Evolutionary conservation across 1,284 basidiomycete genomes (phyloP).

Genomic region (Trametes hirsuta): DNA sequence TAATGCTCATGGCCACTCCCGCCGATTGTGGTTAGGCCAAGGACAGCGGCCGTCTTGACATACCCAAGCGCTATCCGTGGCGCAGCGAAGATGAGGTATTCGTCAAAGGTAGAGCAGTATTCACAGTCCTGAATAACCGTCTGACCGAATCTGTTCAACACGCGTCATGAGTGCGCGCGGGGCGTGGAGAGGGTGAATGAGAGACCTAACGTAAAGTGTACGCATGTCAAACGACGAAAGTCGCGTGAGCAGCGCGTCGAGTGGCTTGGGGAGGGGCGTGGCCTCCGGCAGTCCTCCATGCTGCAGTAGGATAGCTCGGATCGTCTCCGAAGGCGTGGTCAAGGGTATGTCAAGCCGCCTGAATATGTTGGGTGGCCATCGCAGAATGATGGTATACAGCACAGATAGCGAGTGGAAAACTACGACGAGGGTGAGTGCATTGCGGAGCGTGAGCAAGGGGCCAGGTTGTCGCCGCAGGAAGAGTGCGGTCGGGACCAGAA

Average conservation of each 20-base stretch:
- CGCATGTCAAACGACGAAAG: slow-evolving; percentile 63
- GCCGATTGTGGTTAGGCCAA: slow-evolving; percentile 52
- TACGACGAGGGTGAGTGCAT: slow-evolving; percentile 41
- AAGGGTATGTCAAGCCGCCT: slow-evolving; percentile 54
- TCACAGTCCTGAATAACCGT: slow-evolving; percentile 59
- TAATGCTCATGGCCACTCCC: slow-evolving; percentile 47
- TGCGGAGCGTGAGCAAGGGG: slow-evolving; percentile 12
- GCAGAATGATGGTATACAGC: slow-evolving; percentile 50
- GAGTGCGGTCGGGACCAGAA: slow-evolving; percentile 26
- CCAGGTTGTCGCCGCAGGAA: slow-evolving; percentile 22
- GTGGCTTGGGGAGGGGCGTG: slow-evolving; percentile 43
- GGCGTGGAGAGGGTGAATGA: not conserved
- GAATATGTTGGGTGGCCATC: slow-evolving; percentile 67
- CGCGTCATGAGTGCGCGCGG: slow-evolving; percentile 26
- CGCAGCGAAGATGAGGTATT: slow-evolving; percentile 62
- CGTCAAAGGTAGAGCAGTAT: slow-evolving; percentile 59
- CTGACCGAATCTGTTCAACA: slow-evolving; percentile 60
- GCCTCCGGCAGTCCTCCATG: slow-evolving; percentile 36
- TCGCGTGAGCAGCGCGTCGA: slow-evolving; percentile 58
- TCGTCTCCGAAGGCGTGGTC: slow-evolving; percentile 52
- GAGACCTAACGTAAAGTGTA: slow-evolving; percentile 59
- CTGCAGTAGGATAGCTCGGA: slow-evolving; percentile 50
- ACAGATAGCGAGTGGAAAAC: slow-evolving; percentile 60
- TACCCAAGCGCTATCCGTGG: slow-evolving; percentile 61
- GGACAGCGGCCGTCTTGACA: slow-evolving; percentile 54